Percentiles rank a stretch among this genome's conserved stretches.
These are phyloP conservation scores for Acer negundo DNA, from an alignment of 345 rosid genomes.

Conservation along the genomic window DNA sequence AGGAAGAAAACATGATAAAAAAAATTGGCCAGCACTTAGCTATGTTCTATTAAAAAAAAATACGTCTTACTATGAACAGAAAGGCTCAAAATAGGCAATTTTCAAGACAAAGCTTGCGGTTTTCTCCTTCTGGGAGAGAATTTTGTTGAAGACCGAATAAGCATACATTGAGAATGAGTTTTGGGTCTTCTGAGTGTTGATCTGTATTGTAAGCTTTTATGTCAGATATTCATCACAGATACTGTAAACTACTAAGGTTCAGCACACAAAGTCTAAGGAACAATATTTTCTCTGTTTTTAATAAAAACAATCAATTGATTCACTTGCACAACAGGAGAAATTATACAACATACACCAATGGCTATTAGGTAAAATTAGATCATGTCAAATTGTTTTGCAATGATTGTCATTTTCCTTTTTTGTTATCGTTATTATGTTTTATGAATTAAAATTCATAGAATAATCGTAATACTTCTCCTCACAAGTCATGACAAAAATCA, in stretches of 20 bases:
- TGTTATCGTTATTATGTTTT: neutral
- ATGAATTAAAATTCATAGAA: neutral
- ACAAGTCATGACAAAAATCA: neutral
- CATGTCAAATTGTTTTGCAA: neutral
- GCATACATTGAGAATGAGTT: neutral
- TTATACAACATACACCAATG: neutral
- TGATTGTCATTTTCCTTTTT: slow-evolving; percentile 5
- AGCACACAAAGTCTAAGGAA: neutral
- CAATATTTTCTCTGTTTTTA: neutral
- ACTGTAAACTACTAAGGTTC: neutral
- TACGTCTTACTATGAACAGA: neutral
- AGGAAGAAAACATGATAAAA: neutral
- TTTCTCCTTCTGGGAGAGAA: neutral
- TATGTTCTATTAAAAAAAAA: too few relatives aligned
- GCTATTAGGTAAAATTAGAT: neutral
- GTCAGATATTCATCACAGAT: neutral
- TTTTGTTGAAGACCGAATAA: neutral
- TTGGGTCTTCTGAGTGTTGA: neutral
- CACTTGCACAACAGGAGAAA: neutral
- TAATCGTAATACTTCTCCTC: neutral
- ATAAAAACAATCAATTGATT: neutral
- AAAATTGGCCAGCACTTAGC: neutral
- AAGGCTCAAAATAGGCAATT: neutral
- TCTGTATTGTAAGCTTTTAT: neutral
- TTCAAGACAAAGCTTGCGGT: neutral